Conservation (phyloP, 192 early-diverging fungal species). For the Coemansia sp. region DNA sequence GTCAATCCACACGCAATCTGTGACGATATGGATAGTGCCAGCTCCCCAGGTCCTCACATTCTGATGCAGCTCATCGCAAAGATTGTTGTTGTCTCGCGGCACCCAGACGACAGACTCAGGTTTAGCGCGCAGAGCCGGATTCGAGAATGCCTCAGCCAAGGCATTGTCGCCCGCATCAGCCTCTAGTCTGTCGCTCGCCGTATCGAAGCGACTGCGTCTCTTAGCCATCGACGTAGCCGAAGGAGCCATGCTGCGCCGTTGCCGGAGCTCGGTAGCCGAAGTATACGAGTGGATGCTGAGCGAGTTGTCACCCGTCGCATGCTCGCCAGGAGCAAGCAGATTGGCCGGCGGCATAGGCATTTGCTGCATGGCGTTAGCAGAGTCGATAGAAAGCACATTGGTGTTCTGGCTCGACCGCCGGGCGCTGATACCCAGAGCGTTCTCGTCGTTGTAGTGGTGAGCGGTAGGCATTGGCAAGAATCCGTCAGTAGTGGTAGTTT, state of each 20-base stretch:
- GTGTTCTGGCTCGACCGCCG: constrained; percentile 31
- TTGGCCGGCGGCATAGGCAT: constrained; percentile 6
- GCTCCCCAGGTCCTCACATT: constrained; percentile 26
- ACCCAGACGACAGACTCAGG: constrained; percentile 45
- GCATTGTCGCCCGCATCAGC: constrained; percentile 30
- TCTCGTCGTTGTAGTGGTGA: constrained; percentile 35
- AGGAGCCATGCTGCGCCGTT: constrained; percentile 25
- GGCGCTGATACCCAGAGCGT: neutral
- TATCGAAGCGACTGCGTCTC: constrained; percentile 3
- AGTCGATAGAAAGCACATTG: constrained; percentile 41
- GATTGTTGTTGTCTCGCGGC: constrained; percentile 32
- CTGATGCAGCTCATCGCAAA: constrained; percentile 29
- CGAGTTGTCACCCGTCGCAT: neutral
- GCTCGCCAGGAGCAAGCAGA: neutral
- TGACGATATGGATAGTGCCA: constrained; percentile 32
- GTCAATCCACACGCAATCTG: constrained; percentile 24
- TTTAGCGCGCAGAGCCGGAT: constrained; percentile 26
- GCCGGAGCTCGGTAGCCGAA: constrained; percentile 41
- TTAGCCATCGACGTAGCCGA: neutral
- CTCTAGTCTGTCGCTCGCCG: neutral
- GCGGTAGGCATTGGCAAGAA: constrained; percentile 29
- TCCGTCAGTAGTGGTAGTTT: neutral
- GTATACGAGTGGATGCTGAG: constrained; percentile 39
- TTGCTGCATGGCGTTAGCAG: constrained; percentile 4
- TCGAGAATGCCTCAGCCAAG: constrained; percentile 26